Conservation (phyloP, 2,329 filamentous ascomycete species). For the Rhexocercosporidium sp. region DNA sequence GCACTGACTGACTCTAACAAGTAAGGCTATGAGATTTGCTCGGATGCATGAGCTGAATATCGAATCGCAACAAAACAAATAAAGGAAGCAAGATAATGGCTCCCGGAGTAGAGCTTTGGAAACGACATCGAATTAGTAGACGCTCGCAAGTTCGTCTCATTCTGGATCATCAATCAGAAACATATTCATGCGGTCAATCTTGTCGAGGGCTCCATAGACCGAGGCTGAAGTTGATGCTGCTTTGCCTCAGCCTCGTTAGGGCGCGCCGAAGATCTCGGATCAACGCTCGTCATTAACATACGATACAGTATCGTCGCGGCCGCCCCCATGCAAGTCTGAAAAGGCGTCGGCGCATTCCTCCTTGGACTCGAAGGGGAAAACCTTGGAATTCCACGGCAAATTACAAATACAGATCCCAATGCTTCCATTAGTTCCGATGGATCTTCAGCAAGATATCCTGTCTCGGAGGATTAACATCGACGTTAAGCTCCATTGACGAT, state of each 20-base stretch:
- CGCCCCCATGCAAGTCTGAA: constrained; percentile 6
- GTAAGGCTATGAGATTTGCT: not conserved
- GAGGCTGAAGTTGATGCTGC: not conserved
- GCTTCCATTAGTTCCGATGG: not conserved
- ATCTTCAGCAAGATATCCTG: not conserved
- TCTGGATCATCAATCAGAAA: constrained; percentile 30
- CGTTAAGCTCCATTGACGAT: not conserved
- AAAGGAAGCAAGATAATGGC: not conserved
- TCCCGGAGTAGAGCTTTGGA: not conserved
- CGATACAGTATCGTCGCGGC: not conserved
- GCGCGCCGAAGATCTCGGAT: constrained; percentile 24
- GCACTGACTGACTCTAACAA: constrained; percentile 7
- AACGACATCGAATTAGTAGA: not conserved
- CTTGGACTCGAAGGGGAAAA: not conserved
- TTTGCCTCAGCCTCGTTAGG: constrained; percentile 28
- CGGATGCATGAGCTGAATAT: not conserved
- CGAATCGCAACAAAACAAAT: not conserved
- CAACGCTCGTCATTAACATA: not conserved
- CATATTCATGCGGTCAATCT: not conserved
- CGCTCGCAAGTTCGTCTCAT: constrained; percentile 35
- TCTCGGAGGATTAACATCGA: not conserved
- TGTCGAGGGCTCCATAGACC: not conserved
- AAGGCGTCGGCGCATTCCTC: not conserved
- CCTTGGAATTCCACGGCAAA: constrained; percentile 3
- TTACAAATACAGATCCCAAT: not conserved